Base-by-base conservation (phyloP, 2,329 filamentous ascomycete genomes). In the Sporothrix pseudoabietina region DNA sequence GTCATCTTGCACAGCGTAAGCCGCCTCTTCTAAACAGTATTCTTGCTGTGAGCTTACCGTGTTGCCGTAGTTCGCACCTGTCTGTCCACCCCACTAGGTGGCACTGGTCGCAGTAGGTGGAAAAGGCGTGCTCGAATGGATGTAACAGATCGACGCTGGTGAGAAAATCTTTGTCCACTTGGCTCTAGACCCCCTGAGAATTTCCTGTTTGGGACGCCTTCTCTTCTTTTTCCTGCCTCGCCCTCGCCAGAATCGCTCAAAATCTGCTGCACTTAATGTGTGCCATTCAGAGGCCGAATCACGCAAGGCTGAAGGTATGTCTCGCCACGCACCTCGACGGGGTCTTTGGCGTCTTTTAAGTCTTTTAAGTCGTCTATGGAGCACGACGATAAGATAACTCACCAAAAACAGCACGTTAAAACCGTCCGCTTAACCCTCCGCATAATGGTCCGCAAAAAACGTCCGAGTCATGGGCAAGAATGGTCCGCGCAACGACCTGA, bases 221-320 rank as follows among this genome's bases (percentile, higher is more conserved):
- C n/a, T 1, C 35, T 14, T 2, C 1, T 8, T 3, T 16, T 30
- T 47, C 22, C 12, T 3, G 39, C 14, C 61, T 47, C 10, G 61
- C 9, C 19, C 39, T 9, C 16, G 61, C 61, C 44, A 26, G 54
- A 57, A 12, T 30, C 39, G 9, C 3, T 26, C n/a, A 47, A 14
- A 47, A 12, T 49, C 14, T 49, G 44, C 44, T 49, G 61, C n/a
- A 47, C 14, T 52, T 14, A 6, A 49, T n/a, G 44, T 68, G 41
- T 72, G 61, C 59, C 47, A 72, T 72, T 12, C n/a, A 44, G 49
- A 47, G 71, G n/a, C 71, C 16, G 30, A 22, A 68, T 66, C 63
- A 66, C 71, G 71, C 71, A 52, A 68, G 65, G 26, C 41, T 68
- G 26, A 35, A 32, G 44, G 8, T 12, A 22, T 8, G n/a, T 26